These are phyloP conservation scores for Talaromyces sp. DNA, from an alignment of 2,329 filamentous ascomycete genomes.

Conservation along the genomic window DNA sequence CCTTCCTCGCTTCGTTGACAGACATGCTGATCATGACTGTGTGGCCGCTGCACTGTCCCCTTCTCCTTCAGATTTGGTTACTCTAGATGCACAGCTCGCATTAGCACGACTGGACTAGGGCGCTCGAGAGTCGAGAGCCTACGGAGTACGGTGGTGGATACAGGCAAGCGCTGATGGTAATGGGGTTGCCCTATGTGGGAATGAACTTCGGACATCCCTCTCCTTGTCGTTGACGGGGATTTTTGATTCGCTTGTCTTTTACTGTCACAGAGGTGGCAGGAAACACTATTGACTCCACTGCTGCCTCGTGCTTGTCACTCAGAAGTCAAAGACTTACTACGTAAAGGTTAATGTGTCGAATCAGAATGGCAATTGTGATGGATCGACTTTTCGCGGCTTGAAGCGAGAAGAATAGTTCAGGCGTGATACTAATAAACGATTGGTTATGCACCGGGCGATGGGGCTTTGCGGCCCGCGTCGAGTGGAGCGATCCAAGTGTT, in stretches of 20 bases:
- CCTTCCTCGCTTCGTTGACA: background rate
- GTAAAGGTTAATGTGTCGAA: background rate
- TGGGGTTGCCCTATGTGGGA: background rate
- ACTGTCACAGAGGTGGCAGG: background rate
- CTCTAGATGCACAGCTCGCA: slow-evolving; percentile 1
- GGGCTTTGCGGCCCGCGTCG: slow-evolving; percentile 1
- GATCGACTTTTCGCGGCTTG: background rate
- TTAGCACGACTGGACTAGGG: background rate
- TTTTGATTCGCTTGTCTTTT: background rate
- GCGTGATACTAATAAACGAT: background rate
- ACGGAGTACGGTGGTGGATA: background rate
- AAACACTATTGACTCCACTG: background rate
- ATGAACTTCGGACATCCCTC: background rate
- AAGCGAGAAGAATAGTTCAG: background rate
- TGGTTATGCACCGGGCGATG: background rate
- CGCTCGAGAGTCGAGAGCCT: background rate
- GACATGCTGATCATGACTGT: slow-evolving; percentile 1
- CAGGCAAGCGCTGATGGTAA: background rate
- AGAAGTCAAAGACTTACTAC: background rate
- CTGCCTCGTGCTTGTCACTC: slow-evolving; percentile 5
- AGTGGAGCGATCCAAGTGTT: slow-evolving; percentile 2
- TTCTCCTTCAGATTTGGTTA: background rate
- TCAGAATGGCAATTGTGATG: background rate
- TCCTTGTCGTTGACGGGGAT: background rate
- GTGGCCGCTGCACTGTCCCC: slow-evolving; percentile 1